Base-by-base conservation (phyloP, 345 rosid genomes). In the Aethionema arabicum region DNA sequence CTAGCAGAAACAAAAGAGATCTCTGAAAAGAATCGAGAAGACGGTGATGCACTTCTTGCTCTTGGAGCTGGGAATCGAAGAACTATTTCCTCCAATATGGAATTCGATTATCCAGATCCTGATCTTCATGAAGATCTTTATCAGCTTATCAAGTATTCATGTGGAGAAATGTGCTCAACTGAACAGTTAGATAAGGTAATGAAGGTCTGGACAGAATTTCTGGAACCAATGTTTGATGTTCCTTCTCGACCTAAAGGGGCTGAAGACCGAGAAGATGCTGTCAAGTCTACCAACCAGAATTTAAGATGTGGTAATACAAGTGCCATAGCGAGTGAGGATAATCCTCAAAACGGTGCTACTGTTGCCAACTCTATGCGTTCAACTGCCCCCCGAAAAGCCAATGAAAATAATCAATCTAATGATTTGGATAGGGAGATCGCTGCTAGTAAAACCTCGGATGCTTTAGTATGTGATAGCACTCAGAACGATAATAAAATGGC, bases 121-220 rank as follows among this genome's bases (percentile, higher is more conserved):
- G 95, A 84, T 43, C 79, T 86, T 65, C 97, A 93, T 45, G 99
- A 90, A 76, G 96, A 93, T 78, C 57, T 93, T 32, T 90, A 85
- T 77, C 97, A 87, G 81, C 95, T 93, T 49, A 79, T 93, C 67
- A 90, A 90, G 76, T 90, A 82, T 79, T 90, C 97, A 7, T 87
- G 96, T 59, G 95, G 82, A 62, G 96, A 93, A 78, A 89, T 90
- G 78, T 90, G 97, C 76, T 74, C 99, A 66, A 67, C 82, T 12
- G 97, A 93, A 61, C 95, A 87, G 80, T 65, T 85, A 62, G 95
- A 87, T 70, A 86, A 87, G 77, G 88, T 90, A 52, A 83, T 90
- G 86, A 90, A 83, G 72, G 77, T 93, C 44, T 93, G 99, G 97
- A 90, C 87, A 53, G 84, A 87, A n/a, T 87, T 93, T 72, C 68